phyloP scores from a whole-genome alignment of 495 filamentous ascomycete genomes.

The Xylaria telfairii region DNA sequence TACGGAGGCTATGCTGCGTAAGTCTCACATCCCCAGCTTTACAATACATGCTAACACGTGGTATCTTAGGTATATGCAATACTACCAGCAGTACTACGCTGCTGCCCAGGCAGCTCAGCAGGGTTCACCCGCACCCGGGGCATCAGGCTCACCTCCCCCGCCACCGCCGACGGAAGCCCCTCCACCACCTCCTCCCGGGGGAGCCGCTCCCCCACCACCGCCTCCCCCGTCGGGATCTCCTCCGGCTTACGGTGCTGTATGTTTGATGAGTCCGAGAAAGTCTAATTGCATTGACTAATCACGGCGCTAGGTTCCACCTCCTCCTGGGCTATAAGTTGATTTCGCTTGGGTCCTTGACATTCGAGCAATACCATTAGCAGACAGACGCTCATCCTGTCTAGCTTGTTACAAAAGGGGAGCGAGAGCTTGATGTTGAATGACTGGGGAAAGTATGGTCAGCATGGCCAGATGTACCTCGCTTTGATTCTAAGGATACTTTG shows the following conservation, averaged over 20 bases:
- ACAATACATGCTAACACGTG: not conserved
- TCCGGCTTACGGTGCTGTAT: slow-evolving; percentile 67
- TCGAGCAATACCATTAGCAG: not conserved
- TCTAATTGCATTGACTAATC: slow-evolving; percentile 28
- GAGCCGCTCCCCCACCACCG: slow-evolving; percentile 55
- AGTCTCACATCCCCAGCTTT: slow-evolving; percentile 29
- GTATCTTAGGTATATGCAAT: slow-evolving; percentile 65
- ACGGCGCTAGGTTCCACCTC: slow-evolving; percentile 55
- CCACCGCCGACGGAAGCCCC: slow-evolving; percentile 67
- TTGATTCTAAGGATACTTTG: not conserved
- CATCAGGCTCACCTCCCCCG: slow-evolving; percentile 62
- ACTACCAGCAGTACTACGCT: slow-evolving; percentile 70
- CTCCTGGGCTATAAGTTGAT: slow-evolving; percentile 54
- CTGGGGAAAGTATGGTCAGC: not conserved
- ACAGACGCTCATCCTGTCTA: not conserved
- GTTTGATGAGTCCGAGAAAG: slow-evolving; percentile 59
- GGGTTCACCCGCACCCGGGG: slow-evolving; percentile 43
- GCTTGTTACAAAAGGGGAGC: not conserved
- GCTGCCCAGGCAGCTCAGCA: slow-evolving; percentile 60
- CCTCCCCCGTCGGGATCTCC: slow-evolving; percentile 66
- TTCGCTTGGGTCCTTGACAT: not conserved
- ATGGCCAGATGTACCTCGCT: slow-evolving; percentile 11
- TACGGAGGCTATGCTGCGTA: slow-evolving; percentile 82
- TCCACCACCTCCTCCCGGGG: slow-evolving; percentile 68
- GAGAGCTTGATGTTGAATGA: not conserved